These are phyloP conservation scores for Colletotrichum melonis DNA, from an alignment of 2,329 filamentous ascomycete species.

Conservation along the genomic window DNA sequence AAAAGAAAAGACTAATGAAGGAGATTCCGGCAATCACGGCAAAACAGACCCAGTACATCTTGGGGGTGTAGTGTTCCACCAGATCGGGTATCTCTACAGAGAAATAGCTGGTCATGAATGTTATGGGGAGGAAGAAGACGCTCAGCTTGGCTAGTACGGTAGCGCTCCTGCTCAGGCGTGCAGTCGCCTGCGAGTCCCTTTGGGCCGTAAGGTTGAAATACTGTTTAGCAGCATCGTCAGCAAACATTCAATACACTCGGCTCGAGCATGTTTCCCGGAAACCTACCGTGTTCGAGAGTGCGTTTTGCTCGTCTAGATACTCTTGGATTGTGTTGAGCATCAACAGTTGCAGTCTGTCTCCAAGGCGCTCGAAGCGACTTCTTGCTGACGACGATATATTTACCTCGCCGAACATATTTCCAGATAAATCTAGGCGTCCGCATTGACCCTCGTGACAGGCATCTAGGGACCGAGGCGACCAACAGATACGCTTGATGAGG, in stretches of 20 bases:
- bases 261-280: neutral
- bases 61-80: slow-evolving; percentile 66
- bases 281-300: slow-evolving; percentile 73
- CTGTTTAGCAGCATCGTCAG: slow-evolving; percentile 49
- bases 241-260: neutral
- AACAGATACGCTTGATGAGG: slow-evolving; percentile 68
- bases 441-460: neutral
- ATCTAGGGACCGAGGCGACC: slow-evolving; percentile 48
- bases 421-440: neutral
- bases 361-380: slow-evolving; percentile 68
- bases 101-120: slow-evolving; percentile 81
- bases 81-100: slow-evolving; percentile 72
- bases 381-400: slow-evolving; percentile 57
- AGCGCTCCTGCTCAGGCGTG: slow-evolving; percentile 77
- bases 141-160: slow-evolving; percentile 80
- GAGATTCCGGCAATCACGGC: slow-evolving; percentile 70
- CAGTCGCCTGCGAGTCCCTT: slow-evolving; percentile 79
- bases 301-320: slow-evolving; percentile 76
- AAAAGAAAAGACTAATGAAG: slow-evolving; percentile 67
- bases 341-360: slow-evolving; percentile 68
- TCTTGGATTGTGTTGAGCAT: slow-evolving; percentile 72
- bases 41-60: slow-evolving; percentile 77
- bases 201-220: slow-evolving; percentile 84
- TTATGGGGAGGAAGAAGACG: slow-evolving; percentile 80
- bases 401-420: slow-evolving; percentile 37